phyloP scores from a whole-genome alignment of 2,329 filamentous ascomycete genomes.

The Beauveria medogensis region DNA sequence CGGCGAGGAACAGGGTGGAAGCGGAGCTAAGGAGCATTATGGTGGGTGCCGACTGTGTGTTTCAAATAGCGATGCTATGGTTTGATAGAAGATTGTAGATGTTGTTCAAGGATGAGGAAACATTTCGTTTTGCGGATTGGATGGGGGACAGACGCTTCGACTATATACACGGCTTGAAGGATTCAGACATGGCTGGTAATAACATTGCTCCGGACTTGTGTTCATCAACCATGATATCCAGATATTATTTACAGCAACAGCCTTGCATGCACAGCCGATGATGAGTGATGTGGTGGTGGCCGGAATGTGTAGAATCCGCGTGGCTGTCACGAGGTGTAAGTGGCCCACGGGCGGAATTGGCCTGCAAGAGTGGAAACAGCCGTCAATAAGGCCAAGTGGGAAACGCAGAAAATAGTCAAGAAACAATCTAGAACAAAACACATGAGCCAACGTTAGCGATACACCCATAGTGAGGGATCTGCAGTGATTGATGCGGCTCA shows the following conservation, averaged over 20 bases:
- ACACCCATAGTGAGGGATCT: neutral
- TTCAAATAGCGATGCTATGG: no score
- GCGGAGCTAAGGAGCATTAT: slow-evolving; percentile 12
- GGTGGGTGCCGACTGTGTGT: neutral
- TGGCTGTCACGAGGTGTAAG: slow-evolving; percentile 3
- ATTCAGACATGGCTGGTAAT: neutral
- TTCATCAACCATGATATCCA: neutral
- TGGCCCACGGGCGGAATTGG: neutral
- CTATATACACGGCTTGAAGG: neutral
- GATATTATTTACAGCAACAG: neutral
- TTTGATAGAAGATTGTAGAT: neutral
- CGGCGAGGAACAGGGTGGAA: slow-evolving; percentile 13
- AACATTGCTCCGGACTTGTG: neutral
- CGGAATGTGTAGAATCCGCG: neutral
- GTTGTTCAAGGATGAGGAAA: neutral
- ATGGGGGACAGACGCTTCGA: neutral
- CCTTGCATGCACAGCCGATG: neutral
- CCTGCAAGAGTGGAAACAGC: neutral
- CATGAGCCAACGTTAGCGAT: neutral
- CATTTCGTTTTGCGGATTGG: neutral
- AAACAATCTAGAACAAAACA: neutral
- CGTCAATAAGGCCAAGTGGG: neutral
- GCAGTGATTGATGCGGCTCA: neutral
- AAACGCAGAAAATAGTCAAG: neutral
- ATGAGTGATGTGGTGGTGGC: no score